Percentiles rank a stretch among this genome's conserved stretches.
These are phyloP conservation scores for Starmerella stellata DNA, from an alignment of 805 yeast genomes.

Conservation along the genomic window DNA sequence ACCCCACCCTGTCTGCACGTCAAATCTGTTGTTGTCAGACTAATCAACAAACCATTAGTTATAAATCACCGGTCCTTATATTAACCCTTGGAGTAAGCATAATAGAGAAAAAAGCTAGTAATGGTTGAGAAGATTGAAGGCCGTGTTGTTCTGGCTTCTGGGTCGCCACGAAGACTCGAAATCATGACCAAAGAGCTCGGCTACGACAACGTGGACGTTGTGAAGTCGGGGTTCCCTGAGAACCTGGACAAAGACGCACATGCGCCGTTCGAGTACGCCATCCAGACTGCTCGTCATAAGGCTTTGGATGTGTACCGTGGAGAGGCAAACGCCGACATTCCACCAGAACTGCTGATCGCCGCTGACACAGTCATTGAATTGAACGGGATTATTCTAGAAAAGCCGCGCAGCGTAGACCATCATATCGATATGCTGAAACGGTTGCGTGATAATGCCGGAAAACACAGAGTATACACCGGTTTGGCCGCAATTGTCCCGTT, in stretches of 20 bases:
- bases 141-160: slow-evolving; percentile 51
- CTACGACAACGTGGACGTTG: slow-evolving; percentile 24
- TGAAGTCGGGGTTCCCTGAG: slow-evolving; percentile 60
- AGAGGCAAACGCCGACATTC: slow-evolving; percentile 22
- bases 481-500: slow-evolving; percentile 32
- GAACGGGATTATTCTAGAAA: slow-evolving; percentile 50
- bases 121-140: slow-evolving; percentile 14
- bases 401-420: slow-evolving; percentile 43
- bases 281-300: slow-evolving; percentile 50
- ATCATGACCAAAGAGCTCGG: slow-evolving; percentile 38
- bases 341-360: slow-evolving; percentile 27
- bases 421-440: slow-evolving; percentile 34
- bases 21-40: too few species aligned
- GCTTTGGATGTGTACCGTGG: slow-evolving; percentile 38
- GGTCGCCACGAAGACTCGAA: slow-evolving; percentile 64
- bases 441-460: slow-evolving; percentile 29
- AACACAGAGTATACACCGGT: slow-evolving; percentile 38
- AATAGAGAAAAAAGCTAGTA: too few species aligned
- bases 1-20: too few species aligned
- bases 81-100: too few species aligned
- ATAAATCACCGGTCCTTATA: too few species aligned
- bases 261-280: slow-evolving; percentile 45
- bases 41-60: too few species aligned
- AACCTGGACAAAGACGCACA: slow-evolving; percentile 38
- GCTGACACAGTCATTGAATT: slow-evolving; percentile 67